Evolutionary conservation across 208 protist genomes (phyloP).

Genomic region (Trypanosomatidae sp.): DNA sequence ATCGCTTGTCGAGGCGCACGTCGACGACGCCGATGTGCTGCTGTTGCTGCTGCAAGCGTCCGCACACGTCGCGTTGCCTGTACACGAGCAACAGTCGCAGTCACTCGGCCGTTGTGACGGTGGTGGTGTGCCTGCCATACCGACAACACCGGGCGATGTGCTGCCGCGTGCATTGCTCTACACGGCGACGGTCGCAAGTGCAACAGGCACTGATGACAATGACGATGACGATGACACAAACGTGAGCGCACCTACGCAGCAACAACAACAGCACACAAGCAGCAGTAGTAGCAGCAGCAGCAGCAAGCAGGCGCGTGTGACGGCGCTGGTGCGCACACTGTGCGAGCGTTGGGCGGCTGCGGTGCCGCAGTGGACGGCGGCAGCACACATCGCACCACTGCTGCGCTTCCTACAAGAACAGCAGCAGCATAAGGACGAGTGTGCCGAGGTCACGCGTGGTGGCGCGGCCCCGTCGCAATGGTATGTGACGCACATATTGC

Average conservation of each 20-base stretch:
- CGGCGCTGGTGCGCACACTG: constrained; percentile 1
- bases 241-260: too few species aligned
- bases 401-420: constrained; percentile 2
- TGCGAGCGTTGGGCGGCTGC: constrained; percentile 1
- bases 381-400: constrained; percentile 1
- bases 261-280: not conserved
- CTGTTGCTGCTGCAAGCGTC: constrained; percentile 17
- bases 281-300: not conserved
- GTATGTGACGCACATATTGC: not conserved
- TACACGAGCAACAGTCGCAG: not conserved
- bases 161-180: constrained; percentile 24
- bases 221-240: too few species aligned
- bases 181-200: constrained; percentile 5
- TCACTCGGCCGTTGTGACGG: constrained; percentile 1
- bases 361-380: not conserved
- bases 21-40: constrained; percentile 12
- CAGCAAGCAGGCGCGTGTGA: not conserved
- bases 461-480: not conserved
- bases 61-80: not conserved
- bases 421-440: not conserved
- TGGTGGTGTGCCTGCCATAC: constrained; percentile 6
- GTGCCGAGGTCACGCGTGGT: not conserved
- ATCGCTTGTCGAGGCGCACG: constrained; percentile 37
- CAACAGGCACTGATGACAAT: constrained; percentile 4
- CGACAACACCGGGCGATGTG: constrained; percentile 25